Conservation (phyloP, 2,329 filamentous ascomycete species). For the Fusarium algeriense region DNA sequence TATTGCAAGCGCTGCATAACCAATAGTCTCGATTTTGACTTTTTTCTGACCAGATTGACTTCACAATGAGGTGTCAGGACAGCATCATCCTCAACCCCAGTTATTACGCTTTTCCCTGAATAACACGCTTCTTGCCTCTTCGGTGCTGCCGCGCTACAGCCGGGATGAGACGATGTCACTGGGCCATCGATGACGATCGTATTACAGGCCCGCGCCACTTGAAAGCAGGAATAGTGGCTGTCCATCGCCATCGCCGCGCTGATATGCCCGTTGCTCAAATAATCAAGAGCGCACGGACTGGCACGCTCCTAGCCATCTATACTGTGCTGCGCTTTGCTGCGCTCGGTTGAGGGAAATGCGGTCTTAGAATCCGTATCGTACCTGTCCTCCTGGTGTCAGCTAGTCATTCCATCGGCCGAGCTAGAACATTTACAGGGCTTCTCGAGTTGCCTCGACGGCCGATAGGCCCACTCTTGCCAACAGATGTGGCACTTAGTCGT, state of each 20-base stretch:
- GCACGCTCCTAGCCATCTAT: conserved; percentile 12
- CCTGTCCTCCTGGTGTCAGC: neutral
- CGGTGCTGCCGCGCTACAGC: conserved; percentile 38
- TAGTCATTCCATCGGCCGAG: conserved; percentile 33
- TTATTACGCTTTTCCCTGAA: conserved; percentile 15
- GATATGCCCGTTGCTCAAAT: neutral
- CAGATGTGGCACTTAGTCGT: conserved; percentile 39
- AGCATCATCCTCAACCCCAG: conserved; percentile 39
- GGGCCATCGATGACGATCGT: conserved; percentile 32
- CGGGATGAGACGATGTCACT: conserved; percentile 28
- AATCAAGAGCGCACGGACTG: conserved; percentile 6
- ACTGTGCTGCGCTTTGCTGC: neutral
- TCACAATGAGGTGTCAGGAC: conserved; percentile 36
- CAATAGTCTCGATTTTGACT: conserved; percentile 7
- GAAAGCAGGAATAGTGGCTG: conserved; percentile 22
- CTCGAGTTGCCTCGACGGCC: conserved; percentile 38
- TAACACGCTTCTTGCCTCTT: conserved; percentile 26
- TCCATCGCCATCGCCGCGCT: conserved; percentile 3
- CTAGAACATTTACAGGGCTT: conserved; percentile 47
- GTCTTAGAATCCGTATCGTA: conserved; percentile 9
- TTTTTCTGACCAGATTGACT: conserved; percentile 19
- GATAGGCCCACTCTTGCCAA: conserved; percentile 27
- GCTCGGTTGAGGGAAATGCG: conserved; percentile 1
- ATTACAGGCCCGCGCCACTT: conserved; percentile 30
- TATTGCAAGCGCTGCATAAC: conserved; percentile 1